Base-by-base conservation (phyloP, 2,329 filamentous ascomycete genomes). In the Monosporascus sp. region DNA sequence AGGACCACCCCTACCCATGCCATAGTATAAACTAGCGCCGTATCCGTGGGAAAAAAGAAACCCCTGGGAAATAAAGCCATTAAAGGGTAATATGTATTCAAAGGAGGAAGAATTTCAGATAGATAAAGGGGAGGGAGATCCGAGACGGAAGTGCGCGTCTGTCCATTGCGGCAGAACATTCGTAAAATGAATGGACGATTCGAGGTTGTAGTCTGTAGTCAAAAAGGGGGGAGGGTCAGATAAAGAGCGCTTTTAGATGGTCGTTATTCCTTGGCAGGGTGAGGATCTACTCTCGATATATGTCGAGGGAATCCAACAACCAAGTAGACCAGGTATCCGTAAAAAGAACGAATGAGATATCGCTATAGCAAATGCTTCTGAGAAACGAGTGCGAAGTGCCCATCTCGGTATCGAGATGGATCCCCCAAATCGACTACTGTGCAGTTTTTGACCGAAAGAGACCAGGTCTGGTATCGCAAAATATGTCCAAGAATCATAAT, bases 401-500 rank as follows among this genome's bases (percentile, higher is more conserved):
- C 17, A 7, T 40, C 17, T 19, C 17, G 17, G 17, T 40, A 19
- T 40, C 17, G 17, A 7, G 38, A 19, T 3, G 37, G 37, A 55
- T 52, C 50, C 54, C 57, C 50, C 52, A 52, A 49, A 52, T 50
- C 53, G 53, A 52, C 51, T 49, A 59, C 58, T 58, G 56, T 49
- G 51, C 48, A 41, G 36, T 26, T 48, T 14, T 54, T 53, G 55
- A 57, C 50, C 56, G 53, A 52, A 54, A 54, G 55, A 56, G 48
- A 44, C 16, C 14, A 19, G 56, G 56, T 54, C 59, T 60, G 58
- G 59, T 59, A 63, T 62, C 58, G 46, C 57, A 59, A 66, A 64
- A 47, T 66, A 67, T 66, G 61, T 66, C 62, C 63, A 67, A 63
- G 64, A 66, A 68, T 62, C 53, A 58, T 60, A 61, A 52, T 57